Base-by-base conservation (phyloP, 129 eudicot species). In the Pittosporum tobira region DNA sequence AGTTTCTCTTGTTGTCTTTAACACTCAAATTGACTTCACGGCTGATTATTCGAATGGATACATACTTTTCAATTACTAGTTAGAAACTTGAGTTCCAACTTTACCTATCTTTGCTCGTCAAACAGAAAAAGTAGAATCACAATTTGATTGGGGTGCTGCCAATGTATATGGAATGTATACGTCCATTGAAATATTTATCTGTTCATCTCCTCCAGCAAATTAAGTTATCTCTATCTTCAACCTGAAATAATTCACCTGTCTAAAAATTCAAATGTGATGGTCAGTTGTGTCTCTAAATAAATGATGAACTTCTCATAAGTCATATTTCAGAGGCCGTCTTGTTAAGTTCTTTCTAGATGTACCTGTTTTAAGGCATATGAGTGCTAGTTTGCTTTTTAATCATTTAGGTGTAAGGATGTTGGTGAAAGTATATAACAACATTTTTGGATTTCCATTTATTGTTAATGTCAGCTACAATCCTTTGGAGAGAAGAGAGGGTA, bases 401-500 rank as follows among this genome's bases (percentile, higher is more conserved):
- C 15, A 29, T 29, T 30, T 56, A 18, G 48, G 14, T 59, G 34
- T 51, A 14, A 38, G 51, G 49, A 29, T 9, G 15, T 4, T 38
- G 46, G 49, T 47, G 14, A 6, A 43, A 43, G 61, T 24, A 3
- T 19, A 16, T 24, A 27, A 15, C 20, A 47, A 0, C 23, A 23
- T 69, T 25, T 64, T 15, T 7, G 47, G 24, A 49, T 43, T 42
- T 43, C 23, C 48, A 29, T 55, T 69, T 48, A 48, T 48, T 66
- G 55, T 22, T 25, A 48, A 28, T 47, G 26, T 54, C 62, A 86
- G 95, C 62, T 90, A 90, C 79, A 91, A 91, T 68, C 83, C 95
- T 57, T 52, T 79, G 65, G 95, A 86, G 68, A 80, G 98, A 60
- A 86, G 98, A 70, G 94, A 91, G 62, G 69, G 77, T 25, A 75